Conservation (phyloP, 192 early-diverging fungal genomes). For the Dimargaris cristalligena region DNA sequence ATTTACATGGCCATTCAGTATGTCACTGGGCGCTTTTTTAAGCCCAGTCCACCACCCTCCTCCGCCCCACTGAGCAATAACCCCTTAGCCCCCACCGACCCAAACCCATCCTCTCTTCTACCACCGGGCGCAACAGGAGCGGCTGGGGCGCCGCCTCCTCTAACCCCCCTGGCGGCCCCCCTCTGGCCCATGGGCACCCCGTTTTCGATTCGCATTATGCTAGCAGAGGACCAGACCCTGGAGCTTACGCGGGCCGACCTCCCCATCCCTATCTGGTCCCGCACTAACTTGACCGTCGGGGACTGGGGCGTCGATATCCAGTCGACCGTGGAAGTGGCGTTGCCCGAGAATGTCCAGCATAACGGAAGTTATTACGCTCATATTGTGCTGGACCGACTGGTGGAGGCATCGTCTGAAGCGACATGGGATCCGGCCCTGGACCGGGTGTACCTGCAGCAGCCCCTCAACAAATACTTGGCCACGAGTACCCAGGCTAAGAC, state of each 20-base stretch:
- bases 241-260: background rate
- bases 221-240: background rate
- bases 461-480: background rate
- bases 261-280: background rate
- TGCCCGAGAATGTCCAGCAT: background rate
- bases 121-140: too few relatives aligned
- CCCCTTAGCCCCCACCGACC: background rate
- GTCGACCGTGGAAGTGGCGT: background rate
- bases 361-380: background rate
- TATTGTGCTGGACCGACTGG: conserved; percentile 9
- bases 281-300: background rate
- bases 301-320: conserved; percentile 6
- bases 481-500: too few relatives aligned
- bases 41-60: background rate
- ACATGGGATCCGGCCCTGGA: background rate
- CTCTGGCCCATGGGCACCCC: conserved; percentile 10
- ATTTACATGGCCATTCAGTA: conserved; percentile 11
- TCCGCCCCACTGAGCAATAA: background rate
- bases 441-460: conserved; percentile 2
- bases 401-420: background rate
- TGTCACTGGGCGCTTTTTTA: background rate
- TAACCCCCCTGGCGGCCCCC: background rate
- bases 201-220: background rate
- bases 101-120: too few relatives aligned
- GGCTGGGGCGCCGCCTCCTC: too few relatives aligned